phyloP scores from a whole-genome alignment of 2,329 filamentous ascomycete genomes.

The Fusarium sp. region DNA sequence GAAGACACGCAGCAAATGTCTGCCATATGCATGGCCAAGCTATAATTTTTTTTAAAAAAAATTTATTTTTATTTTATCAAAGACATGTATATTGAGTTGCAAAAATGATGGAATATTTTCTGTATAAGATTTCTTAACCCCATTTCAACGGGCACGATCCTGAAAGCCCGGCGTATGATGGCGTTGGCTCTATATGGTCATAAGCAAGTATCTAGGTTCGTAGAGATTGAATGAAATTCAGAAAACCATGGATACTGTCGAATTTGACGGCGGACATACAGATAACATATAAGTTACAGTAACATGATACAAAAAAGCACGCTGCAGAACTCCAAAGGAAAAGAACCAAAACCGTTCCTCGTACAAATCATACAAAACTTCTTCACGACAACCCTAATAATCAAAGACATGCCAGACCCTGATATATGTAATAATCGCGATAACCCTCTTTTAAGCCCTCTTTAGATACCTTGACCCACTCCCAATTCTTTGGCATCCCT shows the following conservation, averaged over 20 bases:
- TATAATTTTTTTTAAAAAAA: neutral
- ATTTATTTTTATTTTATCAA: neutral
- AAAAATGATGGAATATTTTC: neutral
- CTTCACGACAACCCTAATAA: conserved; percentile 2
- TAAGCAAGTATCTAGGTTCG: neutral
- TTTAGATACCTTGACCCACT: conserved; percentile 17
- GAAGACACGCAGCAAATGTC: neutral
- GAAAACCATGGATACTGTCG: neutral
- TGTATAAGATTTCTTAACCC: neutral
- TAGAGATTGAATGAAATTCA: neutral
- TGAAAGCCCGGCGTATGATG: neutral
- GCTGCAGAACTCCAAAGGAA: conserved; percentile 28
- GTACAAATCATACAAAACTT: conserved; percentile 30
- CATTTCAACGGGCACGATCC: neutral
- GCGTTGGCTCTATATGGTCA: neutral
- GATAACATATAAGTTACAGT: neutral
- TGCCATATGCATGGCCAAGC: neutral
- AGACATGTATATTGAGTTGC: neutral
- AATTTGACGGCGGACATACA: neutral
- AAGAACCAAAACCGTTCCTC: conserved; percentile 17
- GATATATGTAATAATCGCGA: conserved; percentile 16
- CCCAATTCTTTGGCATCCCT: neutral
- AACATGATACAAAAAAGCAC: conserved; percentile 14
- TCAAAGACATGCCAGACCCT: conserved; percentile 4
- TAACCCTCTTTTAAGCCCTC: neutral